phyloP scores from a whole-genome alignment of 306 rosid species.

The Quercus ilex region DNA sequence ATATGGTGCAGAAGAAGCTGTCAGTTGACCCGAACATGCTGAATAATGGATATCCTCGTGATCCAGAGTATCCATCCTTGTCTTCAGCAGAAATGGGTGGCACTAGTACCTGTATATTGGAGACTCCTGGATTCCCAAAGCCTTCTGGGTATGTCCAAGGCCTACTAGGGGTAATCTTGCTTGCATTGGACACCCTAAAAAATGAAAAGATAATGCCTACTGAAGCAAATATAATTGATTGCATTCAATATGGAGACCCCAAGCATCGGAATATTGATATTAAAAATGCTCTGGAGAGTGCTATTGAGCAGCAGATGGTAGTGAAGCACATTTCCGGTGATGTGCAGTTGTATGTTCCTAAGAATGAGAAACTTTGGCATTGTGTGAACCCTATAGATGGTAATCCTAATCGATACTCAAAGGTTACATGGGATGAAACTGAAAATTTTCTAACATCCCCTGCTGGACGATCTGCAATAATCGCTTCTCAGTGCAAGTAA shows the following conservation, averaged over 20 bases:
- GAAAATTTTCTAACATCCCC: constrained; percentile 53
- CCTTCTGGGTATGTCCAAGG: constrained; percentile 73
- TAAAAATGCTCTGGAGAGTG: constrained; percentile 59
- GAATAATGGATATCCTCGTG: constrained; percentile 43
- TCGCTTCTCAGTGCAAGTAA: constrained; percentile 76
- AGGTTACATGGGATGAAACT: constrained; percentile 51
- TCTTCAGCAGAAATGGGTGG: constrained; percentile 26
- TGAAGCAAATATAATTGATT: constrained; percentile 58
- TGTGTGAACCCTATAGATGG: constrained; percentile 64
- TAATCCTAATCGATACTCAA: constrained; percentile 32
- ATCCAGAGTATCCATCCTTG: constrained; percentile 32
- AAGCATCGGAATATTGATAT: constrained; percentile 50
- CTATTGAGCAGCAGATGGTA: constrained; percentile 52
- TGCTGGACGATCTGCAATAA: constrained; percentile 47
- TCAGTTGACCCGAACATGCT: constrained; percentile 20
- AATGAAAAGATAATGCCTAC: constrained; percentile 63
- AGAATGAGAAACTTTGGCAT: constrained; percentile 52
- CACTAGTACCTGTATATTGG: constrained; percentile 65
- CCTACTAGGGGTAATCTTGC: constrained; percentile 54
- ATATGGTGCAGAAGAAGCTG: too few species aligned
- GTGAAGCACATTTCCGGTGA: constrained; percentile 46
- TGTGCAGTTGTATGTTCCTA: constrained; percentile 54
- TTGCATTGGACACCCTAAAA: constrained; percentile 60
- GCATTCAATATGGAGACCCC: constrained; percentile 69
- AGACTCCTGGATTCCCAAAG: constrained; percentile 60